phyloP scores from a whole-genome alignment of 169 alveolate species.

The Cryptosporidium meleagridis region DNA sequence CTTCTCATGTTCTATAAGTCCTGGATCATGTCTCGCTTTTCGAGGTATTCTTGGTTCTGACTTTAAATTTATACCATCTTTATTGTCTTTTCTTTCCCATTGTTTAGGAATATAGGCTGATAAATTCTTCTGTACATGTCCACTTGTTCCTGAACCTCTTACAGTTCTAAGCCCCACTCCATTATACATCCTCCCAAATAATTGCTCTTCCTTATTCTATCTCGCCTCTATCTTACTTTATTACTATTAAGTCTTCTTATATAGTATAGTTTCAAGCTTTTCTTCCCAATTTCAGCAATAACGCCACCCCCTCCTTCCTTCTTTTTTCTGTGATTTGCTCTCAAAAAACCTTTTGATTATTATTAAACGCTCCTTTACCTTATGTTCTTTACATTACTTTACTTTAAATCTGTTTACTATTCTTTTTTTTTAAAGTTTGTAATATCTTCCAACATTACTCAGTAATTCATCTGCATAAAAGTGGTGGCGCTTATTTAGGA shows the following conservation, averaged over 20 bases:
- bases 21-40: slow-evolving; percentile 77
- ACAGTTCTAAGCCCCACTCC: slow-evolving; percentile 90
- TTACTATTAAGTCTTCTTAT: background rate
- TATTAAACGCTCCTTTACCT: background rate
- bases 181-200: slow-evolving; percentile 82
- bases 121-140: slow-evolving; percentile 86
- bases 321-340: background rate
- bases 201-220: background rate
- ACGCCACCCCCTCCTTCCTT: background rate
- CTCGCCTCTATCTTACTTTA: background rate
- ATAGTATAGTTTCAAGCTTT: background rate
- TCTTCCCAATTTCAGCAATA: background rate
- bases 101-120: slow-evolving; percentile 79
- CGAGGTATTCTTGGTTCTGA: slow-evolving; percentile 10
- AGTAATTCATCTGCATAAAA: background rate
- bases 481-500: background rate
- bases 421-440: background rate
- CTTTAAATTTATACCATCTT: slow-evolving; percentile 72
- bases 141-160: slow-evolving; percentile 92
- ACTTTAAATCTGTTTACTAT: background rate
- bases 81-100: slow-evolving; percentile 76
- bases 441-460: background rate
- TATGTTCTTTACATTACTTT: background rate
- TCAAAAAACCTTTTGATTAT: too few relatives aligned
- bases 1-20: slow-evolving; percentile 84